These are phyloP conservation scores for Decorospora gaudefroyi DNA, from an alignment of 2,329 filamentous ascomycete genomes.

Conservation along the genomic window DNA sequence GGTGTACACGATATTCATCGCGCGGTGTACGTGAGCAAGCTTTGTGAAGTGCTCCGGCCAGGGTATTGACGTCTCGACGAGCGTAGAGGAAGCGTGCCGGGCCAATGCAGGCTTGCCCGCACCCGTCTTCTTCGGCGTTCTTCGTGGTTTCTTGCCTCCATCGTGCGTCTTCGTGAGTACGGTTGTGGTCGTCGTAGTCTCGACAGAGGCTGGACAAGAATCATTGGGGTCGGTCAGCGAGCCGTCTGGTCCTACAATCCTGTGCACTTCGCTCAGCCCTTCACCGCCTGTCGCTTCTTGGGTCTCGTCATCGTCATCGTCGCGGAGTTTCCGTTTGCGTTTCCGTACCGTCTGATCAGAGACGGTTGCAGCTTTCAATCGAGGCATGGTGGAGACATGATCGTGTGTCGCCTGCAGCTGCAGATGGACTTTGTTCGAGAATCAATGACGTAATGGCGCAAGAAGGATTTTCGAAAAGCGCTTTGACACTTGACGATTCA, in stretches of 20 bases:
- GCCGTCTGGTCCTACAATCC: constrained; percentile 4
- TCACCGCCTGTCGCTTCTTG: constrained; percentile 17
- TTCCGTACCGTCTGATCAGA: constrained; percentile 54
- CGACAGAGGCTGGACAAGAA: constrained; percentile 8
- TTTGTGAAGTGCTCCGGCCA: constrained; percentile 78
- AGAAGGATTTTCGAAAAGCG: background rate
- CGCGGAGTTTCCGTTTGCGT: constrained; percentile 47
- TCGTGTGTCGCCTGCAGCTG: constrained; percentile 10
- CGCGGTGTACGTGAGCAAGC: constrained; percentile 76
- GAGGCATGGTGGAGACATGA: constrained; percentile 25
- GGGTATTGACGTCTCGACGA: constrained; percentile 58
- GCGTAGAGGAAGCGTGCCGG: constrained; percentile 53
- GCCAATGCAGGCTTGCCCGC: constrained; percentile 47
- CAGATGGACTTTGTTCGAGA: constrained; percentile 5
- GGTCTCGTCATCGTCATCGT: constrained; percentile 31
- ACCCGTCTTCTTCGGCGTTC: constrained; percentile 49
- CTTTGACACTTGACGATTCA: background rate
- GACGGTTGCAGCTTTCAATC: constrained; percentile 51
- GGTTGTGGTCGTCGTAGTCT: constrained; percentile 47
- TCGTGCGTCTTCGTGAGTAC: constrained; percentile 62
- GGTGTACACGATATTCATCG: constrained; percentile 89
- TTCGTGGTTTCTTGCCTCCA: constrained; percentile 58
- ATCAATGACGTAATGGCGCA: constrained; percentile 36
- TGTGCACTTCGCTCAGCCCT: constrained; percentile 8
- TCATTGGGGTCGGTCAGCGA: constrained; percentile 2